These are phyloP conservation scores for Auricularia auricula-judae DNA, from an alignment of 768 basidiomycete species.

Conservation along the genomic window DNA sequence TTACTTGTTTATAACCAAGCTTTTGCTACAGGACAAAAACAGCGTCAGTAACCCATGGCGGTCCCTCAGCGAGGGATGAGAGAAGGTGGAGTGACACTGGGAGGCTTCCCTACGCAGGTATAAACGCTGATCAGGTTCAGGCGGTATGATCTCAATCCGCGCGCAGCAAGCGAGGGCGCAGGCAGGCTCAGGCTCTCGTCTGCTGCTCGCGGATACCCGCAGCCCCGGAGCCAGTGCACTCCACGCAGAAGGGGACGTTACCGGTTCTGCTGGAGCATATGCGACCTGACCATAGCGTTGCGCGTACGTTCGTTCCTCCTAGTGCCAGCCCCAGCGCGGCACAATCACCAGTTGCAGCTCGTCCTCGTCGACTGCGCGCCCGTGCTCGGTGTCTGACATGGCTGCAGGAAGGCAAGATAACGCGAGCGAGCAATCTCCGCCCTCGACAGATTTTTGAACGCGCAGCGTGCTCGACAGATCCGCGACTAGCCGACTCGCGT, in stretches of 20 bases:
- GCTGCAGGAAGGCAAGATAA: no score
- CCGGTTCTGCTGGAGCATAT: conserved; percentile 37
- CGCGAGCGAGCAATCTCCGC: no score
- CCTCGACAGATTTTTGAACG: no score
- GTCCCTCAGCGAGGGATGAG: conserved; percentile 32
- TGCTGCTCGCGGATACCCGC: conserved; percentile 65
- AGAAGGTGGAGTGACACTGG: conserved; percentile 49
- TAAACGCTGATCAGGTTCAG: conserved; percentile 96
- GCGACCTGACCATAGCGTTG: conserved; percentile 20
- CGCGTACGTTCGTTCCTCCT: conserved; percentile 14
- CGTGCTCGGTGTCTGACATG: background rate
- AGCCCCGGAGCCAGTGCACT: conserved; percentile 54
- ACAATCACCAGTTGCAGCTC: conserved; percentile 47
- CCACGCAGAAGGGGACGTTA: conserved; percentile 60
- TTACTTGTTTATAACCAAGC: conserved; percentile 74
- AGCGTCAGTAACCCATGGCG: conserved; percentile 38
- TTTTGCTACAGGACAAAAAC: conserved; percentile 38
- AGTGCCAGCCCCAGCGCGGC: background rate
- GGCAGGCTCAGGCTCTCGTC: no score
- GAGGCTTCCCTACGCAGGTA: conserved; percentile 96
- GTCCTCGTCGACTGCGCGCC: conserved; percentile 28
- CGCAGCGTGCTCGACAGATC: no score
- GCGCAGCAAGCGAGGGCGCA: conserved; percentile 9
- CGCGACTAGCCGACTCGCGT: no score
- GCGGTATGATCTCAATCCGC: conserved; percentile 94